These are phyloP conservation scores for Cyclocybe cylindracea DNA, from an alignment of 768 basidiomycete genomes.

Conservation along the genomic window DNA sequence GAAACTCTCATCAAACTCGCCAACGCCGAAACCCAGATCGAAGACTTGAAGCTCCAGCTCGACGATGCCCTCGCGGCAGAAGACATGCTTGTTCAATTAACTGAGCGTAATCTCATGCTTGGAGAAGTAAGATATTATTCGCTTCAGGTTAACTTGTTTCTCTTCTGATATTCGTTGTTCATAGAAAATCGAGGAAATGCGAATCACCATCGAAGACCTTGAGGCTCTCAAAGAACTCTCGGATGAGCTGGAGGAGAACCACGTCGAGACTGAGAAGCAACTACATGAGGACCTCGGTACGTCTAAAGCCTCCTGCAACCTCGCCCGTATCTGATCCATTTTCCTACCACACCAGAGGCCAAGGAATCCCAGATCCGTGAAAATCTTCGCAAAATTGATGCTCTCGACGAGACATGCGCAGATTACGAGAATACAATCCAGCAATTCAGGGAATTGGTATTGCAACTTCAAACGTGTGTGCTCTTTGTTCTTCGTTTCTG, in stretches of 20 bases:
- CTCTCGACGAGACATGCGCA: constrained; percentile 75
- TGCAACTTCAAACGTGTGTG: constrained; percentile 74
- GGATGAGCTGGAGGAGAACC: constrained; percentile 97
- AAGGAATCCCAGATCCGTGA: constrained; percentile 76
- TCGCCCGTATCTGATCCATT: not conserved
- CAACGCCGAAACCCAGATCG: constrained; percentile 90
- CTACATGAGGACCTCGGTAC: constrained; percentile 87
- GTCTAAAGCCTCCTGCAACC: constrained; percentile 14
- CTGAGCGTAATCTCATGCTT: constrained; percentile 89
- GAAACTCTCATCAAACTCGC: constrained; percentile 75
- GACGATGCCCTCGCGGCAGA: constrained; percentile 96
- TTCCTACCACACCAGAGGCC: constrained; percentile 41
- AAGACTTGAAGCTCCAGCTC: constrained; percentile 90
- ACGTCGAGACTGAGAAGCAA: constrained; percentile 89
- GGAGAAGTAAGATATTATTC: constrained; percentile 63
- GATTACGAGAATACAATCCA: constrained; percentile 87
- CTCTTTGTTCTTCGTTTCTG: not conserved
- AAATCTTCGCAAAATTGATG: constrained; percentile 59
- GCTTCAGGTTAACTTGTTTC: not conserved
- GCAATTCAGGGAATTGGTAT: constrained; percentile 92
- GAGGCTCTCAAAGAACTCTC: constrained; percentile 95
- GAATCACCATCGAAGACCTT: constrained; percentile 92
- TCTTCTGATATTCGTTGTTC: not conserved
- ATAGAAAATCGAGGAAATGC: constrained; percentile 98
- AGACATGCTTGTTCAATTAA: constrained; percentile 94